Base-by-base conservation (phyloP, 2,329 filamentous ascomycete species). In the Alternaria hordeiaustralica region DNA sequence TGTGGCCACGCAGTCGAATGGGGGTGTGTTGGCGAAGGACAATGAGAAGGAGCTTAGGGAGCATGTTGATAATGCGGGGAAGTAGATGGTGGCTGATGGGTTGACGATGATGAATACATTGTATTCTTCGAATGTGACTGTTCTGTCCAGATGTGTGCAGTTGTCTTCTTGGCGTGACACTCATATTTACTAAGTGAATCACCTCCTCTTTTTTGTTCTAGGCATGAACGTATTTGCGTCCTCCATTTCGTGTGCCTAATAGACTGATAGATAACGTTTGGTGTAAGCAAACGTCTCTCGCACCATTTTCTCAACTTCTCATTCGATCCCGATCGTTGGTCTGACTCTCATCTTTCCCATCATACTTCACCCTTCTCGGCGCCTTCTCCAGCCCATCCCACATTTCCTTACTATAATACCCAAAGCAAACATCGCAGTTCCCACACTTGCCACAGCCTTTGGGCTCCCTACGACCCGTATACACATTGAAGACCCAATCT, bases 401-500 rank as follows among this genome's bases (percentile, higher is more conserved):
- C 23, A 63, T 11, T 41, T 67, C 60, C 25, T 54, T 53, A 5
- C 33, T 55, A 10, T 67, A 64, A 13, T 33, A n/a, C 4, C 15
- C 5, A 18, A 64, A 33, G 25, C 55, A 69, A 13, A n/a, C 25
- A 5, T 58, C 46, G n/a, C 67, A 65, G 26, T 58, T 33, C 8
- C 67, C 58, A 30, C 62, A 69, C 12, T 60, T 67, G 3, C 60
- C 56, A 44, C 65, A 68, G 6, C 60, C 65, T 9, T 53, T 47
- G 0, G 58, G 47, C n/a, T 59, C 58, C 26, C 58, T 56, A 21
- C 49, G 46, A 6, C 65, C 67, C 12, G 36, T 50, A 15, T 63
- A 63, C 13, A 58, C 49, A 49, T 63, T 55, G 25, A 68, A 66
- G 9, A 62, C 55, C 63, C 65, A 67, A 47, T 68, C 56, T 36